Evolutionary conservation across 2,329 filamentous ascomycete species (phyloP).

Genomic region (Cercospora zeae-maydis): DNA sequence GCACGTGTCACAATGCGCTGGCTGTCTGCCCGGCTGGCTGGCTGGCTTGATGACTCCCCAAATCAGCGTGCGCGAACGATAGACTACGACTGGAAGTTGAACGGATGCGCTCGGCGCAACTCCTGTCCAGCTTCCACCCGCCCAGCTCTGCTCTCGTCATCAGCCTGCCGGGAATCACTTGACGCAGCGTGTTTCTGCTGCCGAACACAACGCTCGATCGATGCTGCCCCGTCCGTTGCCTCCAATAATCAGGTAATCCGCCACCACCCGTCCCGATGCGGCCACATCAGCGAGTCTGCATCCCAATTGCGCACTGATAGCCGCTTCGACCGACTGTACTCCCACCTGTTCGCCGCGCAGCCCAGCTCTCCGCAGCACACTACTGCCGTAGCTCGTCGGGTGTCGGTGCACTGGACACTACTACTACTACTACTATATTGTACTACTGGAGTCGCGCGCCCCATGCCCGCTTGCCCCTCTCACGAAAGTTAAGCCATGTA

Average conservation of each 20-base stretch:
- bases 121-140: too few relatives aligned
- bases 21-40: too few relatives aligned
- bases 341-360: not conserved
- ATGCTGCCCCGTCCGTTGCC: not conserved
- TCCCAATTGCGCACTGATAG: not conserved
- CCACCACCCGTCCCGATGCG: not conserved
- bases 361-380: not conserved
- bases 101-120: too few relatives aligned
- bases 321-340: not conserved
- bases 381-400: not conserved
- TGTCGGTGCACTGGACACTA: not conserved
- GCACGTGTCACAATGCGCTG: not conserved
- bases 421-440: too few relatives aligned
- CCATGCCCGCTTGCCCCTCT: not conserved
- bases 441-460: too few relatives aligned
- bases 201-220: not conserved
- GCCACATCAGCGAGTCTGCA: not conserved
- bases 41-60: too few relatives aligned
- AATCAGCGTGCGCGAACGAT: too few relatives aligned
- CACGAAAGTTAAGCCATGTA: too few relatives aligned
- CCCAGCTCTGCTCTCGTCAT: not conserved
- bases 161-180: not conserved
- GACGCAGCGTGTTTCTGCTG: conserved; percentile 3
- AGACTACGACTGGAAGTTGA: too few relatives aligned
- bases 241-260: too few relatives aligned